phyloP scores from a whole-genome alignment of 805 yeast species.

The Metschnikowia henanensis region DNA sequence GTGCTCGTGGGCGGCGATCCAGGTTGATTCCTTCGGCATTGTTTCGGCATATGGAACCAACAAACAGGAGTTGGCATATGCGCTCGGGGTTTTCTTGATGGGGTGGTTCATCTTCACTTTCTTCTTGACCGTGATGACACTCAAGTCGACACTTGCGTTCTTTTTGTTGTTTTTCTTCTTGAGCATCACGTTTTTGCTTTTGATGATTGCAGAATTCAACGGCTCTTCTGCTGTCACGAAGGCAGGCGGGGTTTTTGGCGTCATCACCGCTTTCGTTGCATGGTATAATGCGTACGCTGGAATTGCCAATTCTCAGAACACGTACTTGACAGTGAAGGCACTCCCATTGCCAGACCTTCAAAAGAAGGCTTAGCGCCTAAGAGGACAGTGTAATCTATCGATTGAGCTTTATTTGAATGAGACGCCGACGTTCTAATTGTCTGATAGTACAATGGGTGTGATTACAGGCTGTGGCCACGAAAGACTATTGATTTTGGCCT shows the following conservation, averaged over 20 bases:
- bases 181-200: slow-evolving; percentile 40
- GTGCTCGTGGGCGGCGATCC: slow-evolving; percentile 71
- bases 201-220: slow-evolving; percentile 39
- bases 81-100: slow-evolving; percentile 38
- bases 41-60: slow-evolving; percentile 30
- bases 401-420: too few relatives aligned
- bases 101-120: slow-evolving; percentile 48
- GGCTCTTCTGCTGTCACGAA: slow-evolving; percentile 32
- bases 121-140: slow-evolving; percentile 40
- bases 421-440: too few relatives aligned
- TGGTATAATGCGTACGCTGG: slow-evolving; percentile 50
- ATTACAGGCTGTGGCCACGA: too few relatives aligned
- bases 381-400: too few relatives aligned
- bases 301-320: slow-evolving; percentile 58
- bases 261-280: slow-evolving; percentile 42
- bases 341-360: slow-evolving; percentile 50
- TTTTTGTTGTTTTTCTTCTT: slow-evolving; percentile 42
- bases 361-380: slow-evolving; percentile 13
- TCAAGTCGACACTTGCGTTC: slow-evolving; percentile 45
- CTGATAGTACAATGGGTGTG: too few relatives aligned
- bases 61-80: slow-evolving; percentile 29
- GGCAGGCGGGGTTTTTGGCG: slow-evolving; percentile 44
- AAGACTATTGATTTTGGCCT: too few relatives aligned
- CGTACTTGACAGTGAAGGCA: slow-evolving; percentile 53
- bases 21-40: slow-evolving; percentile 39